A percentile compares a stretch with the other conserved stretches of the same genome.
phyloP scores from a whole-genome alignment of 2,329 filamentous ascomycete genomes.

The Cytospora piceicola region DNA sequence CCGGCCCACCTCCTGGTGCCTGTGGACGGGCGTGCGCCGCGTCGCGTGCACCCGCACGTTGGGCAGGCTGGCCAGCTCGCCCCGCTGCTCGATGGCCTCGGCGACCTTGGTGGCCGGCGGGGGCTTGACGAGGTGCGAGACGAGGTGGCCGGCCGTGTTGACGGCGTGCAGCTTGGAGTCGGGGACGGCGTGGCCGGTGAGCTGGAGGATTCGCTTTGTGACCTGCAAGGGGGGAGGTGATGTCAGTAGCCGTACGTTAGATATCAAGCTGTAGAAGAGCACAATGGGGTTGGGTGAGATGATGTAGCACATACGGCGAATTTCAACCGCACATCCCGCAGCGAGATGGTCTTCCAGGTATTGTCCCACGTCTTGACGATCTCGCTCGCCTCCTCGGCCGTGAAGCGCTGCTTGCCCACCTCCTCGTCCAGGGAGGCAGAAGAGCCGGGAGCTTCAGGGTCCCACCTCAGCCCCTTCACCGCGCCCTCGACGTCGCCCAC shows the following conservation, averaged over 20 bases:
- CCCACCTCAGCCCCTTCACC: conserved; percentile 35
- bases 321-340: conserved; percentile 65
- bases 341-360: conserved; percentile 60
- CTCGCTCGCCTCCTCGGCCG: conserved; percentile 47
- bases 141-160: conserved; percentile 56
- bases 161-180: conserved; percentile 68
- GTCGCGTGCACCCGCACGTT: conserved; percentile 72
- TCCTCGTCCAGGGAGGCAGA: conserved; percentile 30
- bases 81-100: conserved; percentile 56
- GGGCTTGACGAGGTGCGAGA: conserved; percentile 56
- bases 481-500: conserved; percentile 42
- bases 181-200: conserved; percentile 76
- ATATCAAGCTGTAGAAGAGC: background rate
- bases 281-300: too few relatives aligned
- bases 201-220: conserved; percentile 77
- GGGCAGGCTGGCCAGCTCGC: conserved; percentile 55
- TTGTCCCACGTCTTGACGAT: conserved; percentile 53
- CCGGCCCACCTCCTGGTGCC: conserved; percentile 42
- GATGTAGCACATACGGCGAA: conserved; percentile 65
- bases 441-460: conserved; percentile 11
- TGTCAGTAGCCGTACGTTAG: conserved; percentile 4
- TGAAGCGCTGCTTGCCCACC: conserved; percentile 32
- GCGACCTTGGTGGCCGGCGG: conserved; percentile 66
- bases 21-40: conserved; percentile 65
- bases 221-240: conserved; percentile 57